A percentile compares a stretch with the other conserved stretches of the same genome.
Conservation (phyloP, 768 basidiomycete species). For the Fomitopsis pulvina region DNA sequence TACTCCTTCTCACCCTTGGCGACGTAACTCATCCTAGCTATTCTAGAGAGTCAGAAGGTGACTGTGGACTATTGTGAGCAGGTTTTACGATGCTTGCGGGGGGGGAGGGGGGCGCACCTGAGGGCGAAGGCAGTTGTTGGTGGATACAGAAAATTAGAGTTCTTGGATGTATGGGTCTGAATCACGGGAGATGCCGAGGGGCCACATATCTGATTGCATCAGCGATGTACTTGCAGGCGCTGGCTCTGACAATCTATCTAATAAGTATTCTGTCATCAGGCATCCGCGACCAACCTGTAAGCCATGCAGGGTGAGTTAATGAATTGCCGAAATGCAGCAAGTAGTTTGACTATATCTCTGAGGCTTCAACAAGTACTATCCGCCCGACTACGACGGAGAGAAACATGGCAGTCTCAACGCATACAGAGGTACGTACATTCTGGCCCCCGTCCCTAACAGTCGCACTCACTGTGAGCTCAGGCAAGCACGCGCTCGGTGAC, state of each 20-base stretch:
- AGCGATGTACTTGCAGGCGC: too few species aligned
- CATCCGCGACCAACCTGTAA: conserved; percentile 1
- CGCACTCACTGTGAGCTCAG: conserved; percentile 30
- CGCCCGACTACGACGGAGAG: conserved; percentile 67
- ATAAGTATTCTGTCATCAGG: too few species aligned
- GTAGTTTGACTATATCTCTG: background rate
- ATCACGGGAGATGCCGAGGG: too few species aligned
- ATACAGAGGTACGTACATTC: conserved; percentile 51
- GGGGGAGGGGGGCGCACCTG: background rate
- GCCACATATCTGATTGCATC: too few species aligned
- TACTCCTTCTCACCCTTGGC: conserved; percentile 98
- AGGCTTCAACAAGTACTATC: conserved; percentile 80
- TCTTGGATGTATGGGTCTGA: too few species aligned
- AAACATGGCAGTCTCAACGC: conserved; percentile 70
- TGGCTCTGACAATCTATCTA: too few species aligned
- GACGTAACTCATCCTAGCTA: conserved; percentile 88
- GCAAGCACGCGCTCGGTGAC: conserved; percentile 92
- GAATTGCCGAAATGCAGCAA: too few species aligned
- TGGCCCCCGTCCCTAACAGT: background rate
- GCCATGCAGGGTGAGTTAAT: conserved; percentile 36
- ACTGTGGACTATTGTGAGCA: conserved; percentile 31
- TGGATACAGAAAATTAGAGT: conserved; percentile 3
- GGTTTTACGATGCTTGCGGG: background rate
- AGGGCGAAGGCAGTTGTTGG: background rate
- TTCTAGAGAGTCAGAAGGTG: conserved; percentile 71